These are phyloP conservation scores for Mariannaea sp. DNA, from an alignment of 2,329 filamentous ascomycete species.

Conservation along the genomic window DNA sequence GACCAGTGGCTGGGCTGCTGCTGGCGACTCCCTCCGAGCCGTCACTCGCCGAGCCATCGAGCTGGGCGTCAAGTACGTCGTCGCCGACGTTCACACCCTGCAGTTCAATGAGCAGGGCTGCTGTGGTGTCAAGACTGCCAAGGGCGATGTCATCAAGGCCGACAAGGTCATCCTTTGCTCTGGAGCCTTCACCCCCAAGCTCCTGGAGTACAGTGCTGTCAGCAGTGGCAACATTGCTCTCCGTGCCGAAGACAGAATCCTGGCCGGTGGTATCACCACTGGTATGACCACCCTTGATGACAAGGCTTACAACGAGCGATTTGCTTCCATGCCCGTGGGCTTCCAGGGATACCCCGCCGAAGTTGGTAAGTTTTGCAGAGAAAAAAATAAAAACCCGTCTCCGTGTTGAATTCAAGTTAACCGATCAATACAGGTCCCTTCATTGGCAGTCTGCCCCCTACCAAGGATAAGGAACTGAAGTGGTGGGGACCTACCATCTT, in stretches of 20 bases:
- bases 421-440: slow-evolving; percentile 53
- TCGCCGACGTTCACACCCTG: slow-evolving; percentile 55
- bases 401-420: too few relatives aligned
- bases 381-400: too few relatives aligned
- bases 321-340: slow-evolving; percentile 55
- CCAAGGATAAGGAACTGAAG: slow-evolving; percentile 55
- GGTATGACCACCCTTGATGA: slow-evolving; percentile 60
- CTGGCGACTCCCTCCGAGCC: slow-evolving; percentile 59
- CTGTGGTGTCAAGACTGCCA: slow-evolving; percentile 54
- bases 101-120: slow-evolving; percentile 54
- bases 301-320: slow-evolving; percentile 48
- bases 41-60: slow-evolving; percentile 58
- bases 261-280: slow-evolving; percentile 64
- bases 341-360: slow-evolving; percentile 48
- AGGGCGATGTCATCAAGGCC: slow-evolving; percentile 52
- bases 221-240: slow-evolving; percentile 53
- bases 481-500: slow-evolving; percentile 68
- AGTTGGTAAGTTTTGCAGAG: slow-evolving; percentile 42
- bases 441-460: slow-evolving; percentile 63
- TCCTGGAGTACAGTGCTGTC: slow-evolving; percentile 58
- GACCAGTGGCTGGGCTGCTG: slow-evolving; percentile 46
- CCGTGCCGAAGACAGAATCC: slow-evolving; percentile 57
- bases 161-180: slow-evolving; percentile 59
- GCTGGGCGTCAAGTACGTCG: slow-evolving; percentile 63
- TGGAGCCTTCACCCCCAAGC: slow-evolving; percentile 61